A percentile compares a stretch with the other conserved stretches of the same genome.
phyloP scores from a whole-genome alignment of 495 filamentous ascomycete genomes.

The Xylaria flabelliformis region DNA sequence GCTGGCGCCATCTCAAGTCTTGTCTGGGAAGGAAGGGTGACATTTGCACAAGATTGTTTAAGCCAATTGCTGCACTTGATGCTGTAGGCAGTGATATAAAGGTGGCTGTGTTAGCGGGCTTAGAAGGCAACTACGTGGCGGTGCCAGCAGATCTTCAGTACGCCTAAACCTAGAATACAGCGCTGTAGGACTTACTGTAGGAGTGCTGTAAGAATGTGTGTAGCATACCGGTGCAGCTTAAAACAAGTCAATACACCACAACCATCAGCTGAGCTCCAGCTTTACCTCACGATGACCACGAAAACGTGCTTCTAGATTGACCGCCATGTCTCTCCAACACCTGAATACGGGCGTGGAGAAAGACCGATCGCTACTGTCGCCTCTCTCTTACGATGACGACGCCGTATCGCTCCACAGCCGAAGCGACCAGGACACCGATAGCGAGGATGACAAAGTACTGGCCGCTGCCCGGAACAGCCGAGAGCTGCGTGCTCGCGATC shows the following conservation, averaged over 20 bases:
- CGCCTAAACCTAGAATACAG: neutral
- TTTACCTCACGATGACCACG: neutral
- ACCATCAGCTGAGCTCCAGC: neutral
- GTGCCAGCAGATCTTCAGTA: neutral
- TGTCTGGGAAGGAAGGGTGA: neutral
- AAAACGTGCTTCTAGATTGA: neutral
- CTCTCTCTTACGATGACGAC: conserved; percentile 70
- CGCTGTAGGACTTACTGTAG: neutral
- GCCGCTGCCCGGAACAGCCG: conserved; percentile 68
- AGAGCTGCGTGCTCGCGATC: conserved; percentile 74
- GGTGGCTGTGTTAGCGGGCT: neutral
- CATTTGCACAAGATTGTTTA: neutral
- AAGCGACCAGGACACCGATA: conserved; percentile 77
- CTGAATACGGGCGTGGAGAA: conserved; percentile 36
- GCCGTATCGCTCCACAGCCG: conserved; percentile 68
- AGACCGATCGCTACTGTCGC: conserved; percentile 62
- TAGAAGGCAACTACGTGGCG: neutral
- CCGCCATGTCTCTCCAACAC: conserved; percentile 34
- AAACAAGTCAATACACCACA: neutral
- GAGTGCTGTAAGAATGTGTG: neutral
- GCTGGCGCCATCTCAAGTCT: neutral
- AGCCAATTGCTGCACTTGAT: neutral
- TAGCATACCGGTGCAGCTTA: neutral
- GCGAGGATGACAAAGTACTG: conserved; percentile 74
- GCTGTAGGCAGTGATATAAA: no score